These are phyloP conservation scores for Ceratobasidium sp. DNA, from an alignment of 1,284 basidiomycete genomes.

Conservation along the genomic window DNA sequence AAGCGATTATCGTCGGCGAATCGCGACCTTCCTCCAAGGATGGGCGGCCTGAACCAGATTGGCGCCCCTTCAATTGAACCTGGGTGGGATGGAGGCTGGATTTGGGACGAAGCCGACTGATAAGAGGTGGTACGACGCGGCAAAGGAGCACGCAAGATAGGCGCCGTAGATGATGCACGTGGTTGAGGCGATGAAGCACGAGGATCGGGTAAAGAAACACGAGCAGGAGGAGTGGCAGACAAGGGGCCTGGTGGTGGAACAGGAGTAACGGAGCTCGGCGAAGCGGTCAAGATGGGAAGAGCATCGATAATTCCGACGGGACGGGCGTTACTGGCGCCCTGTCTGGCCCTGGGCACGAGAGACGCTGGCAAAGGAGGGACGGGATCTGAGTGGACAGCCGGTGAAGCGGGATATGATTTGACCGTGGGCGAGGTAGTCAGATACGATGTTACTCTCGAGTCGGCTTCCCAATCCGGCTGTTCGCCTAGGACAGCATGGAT, in stretches of 20 bases:
- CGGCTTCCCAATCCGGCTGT: conserved; percentile 9
- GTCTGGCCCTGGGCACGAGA: background rate
- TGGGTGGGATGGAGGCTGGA: background rate
- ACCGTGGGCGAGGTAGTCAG: conserved; percentile 10
- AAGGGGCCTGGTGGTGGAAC: background rate
- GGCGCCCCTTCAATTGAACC: background rate
- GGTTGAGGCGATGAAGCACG: background rate
- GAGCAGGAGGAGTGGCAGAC: background rate
- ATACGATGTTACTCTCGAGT: conserved; percentile 22
- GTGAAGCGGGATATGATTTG: background rate
- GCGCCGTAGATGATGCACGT: background rate
- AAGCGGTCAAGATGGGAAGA: background rate
- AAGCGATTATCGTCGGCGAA: conserved; percentile 6
- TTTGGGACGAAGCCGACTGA: background rate
- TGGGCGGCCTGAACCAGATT: background rate
- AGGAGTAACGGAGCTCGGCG: background rate
- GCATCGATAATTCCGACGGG: background rate
- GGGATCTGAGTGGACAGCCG: background rate
- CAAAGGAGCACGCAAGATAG: background rate
- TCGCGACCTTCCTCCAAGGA: background rate
- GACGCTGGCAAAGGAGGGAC: background rate
- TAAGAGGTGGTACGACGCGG: conserved; percentile 13
- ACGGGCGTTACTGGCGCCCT: background rate
- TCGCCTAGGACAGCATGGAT: background rate
- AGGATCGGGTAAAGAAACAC: background rate